These are phyloP conservation scores for Aspergillus neotritici DNA, from an alignment of 2,329 filamentous ascomycete genomes.

Conservation along the genomic window DNA sequence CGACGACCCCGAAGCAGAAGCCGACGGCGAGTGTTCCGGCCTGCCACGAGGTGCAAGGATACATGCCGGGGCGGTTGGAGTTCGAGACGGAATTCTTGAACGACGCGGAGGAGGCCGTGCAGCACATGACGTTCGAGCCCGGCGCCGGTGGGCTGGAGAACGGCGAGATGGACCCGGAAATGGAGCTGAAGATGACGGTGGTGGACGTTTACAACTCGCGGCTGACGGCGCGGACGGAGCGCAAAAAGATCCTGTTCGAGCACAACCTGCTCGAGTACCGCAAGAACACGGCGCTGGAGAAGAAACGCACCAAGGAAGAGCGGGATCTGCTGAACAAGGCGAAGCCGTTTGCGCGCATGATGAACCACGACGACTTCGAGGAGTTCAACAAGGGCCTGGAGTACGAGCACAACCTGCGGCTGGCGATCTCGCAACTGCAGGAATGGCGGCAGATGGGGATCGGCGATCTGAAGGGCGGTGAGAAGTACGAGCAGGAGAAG, in stretches of 20 bases:
- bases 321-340: conserved; percentile 84
- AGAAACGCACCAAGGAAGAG: conserved; percentile 94
- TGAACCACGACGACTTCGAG: conserved; percentile 89
- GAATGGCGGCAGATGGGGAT: conserved; percentile 88
- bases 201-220: conserved; percentile 98
- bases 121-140: conserved; percentile 96
- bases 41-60: conserved; percentile 96
- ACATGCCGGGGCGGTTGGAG: conserved; percentile 94
- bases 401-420: conserved; percentile 83
- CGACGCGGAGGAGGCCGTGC: conserved; percentile 94
- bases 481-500: conserved; percentile 92
- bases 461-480: conserved; percentile 74
- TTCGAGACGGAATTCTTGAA: conserved; percentile 98
- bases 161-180: conserved; percentile 85
- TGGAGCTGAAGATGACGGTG: conserved; percentile 94
- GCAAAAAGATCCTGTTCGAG: conserved; percentile 95
- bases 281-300: conserved; percentile 82
- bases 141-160: conserved; percentile 90
- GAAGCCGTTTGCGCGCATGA: conserved; percentile 93
- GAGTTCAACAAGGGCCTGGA: conserved; percentile 76
- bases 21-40: conserved; percentile 91
- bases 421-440: conserved; percentile 84
- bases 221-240: conserved; percentile 81
- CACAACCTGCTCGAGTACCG: conserved; percentile 90
- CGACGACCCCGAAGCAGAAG: conserved; percentile 85